phyloP scores from a whole-genome alignment of 2,329 filamentous ascomycete genomes.

The Laburnicola sp. region DNA sequence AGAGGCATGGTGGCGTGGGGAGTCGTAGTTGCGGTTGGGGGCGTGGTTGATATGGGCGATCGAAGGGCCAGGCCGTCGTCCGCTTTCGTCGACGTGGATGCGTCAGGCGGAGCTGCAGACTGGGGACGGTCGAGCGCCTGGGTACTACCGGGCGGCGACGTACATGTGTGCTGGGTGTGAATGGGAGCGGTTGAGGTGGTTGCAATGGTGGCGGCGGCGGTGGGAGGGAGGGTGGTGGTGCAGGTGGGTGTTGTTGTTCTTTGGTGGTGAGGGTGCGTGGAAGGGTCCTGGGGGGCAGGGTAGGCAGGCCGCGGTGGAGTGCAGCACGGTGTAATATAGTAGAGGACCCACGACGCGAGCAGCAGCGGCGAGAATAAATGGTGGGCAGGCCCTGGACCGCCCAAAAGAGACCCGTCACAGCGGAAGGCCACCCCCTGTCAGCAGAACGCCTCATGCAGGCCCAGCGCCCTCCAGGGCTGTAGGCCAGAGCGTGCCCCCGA shows the following conservation, averaged over 20 bases:
- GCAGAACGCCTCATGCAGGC: constrained; percentile 6
- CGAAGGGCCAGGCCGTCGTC: constrained; percentile 12
- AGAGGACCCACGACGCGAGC: constrained; percentile 1
- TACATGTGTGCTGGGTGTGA: too few relatives aligned
- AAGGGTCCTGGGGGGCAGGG: neutral
- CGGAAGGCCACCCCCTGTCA: constrained; percentile 7
- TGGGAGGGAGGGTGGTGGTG: too few relatives aligned
- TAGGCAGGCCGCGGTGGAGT: neutral
- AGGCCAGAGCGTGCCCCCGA: constrained; percentile 10
- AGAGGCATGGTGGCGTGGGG: constrained; percentile 69
- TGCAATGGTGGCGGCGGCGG: too few relatives aligned
- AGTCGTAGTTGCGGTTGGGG: constrained; percentile 16
- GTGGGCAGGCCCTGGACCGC: constrained; percentile 6
- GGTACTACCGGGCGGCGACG: constrained; percentile 13
- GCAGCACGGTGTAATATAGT: constrained; percentile 2
- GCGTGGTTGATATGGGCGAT: constrained; percentile 10
- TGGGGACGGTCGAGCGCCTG: constrained; percentile 12
- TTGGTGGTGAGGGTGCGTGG: constrained; percentile 11
- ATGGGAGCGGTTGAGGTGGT: too few relatives aligned
- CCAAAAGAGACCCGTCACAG: constrained; percentile 8
- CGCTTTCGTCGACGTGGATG: constrained; percentile 22
- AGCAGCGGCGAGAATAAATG: constrained; percentile 13
- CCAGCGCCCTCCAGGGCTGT: constrained; percentile 8
- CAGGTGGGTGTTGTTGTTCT: neutral
- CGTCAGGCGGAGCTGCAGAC: constrained; percentile 24